phyloP scores from a whole-genome alignment of 306 rosid species.

The Castanea sativa region DNA sequence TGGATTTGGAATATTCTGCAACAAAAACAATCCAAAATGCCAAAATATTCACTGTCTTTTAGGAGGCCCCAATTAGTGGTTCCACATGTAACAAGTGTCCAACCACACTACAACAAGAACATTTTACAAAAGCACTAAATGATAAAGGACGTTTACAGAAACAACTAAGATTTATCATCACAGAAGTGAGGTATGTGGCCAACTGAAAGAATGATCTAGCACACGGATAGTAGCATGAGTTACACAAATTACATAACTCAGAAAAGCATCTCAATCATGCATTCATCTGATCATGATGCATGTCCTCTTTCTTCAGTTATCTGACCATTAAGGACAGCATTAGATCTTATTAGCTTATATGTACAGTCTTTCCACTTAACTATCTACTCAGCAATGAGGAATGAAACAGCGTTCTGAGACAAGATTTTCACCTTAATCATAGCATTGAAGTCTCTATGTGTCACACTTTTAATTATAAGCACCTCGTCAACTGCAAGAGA shows the following conservation, averaged over 20 bases:
- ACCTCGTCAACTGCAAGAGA: conserved; percentile 71
- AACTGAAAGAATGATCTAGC: neutral
- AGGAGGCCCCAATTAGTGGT: neutral
- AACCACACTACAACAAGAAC: neutral
- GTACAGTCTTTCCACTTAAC: neutral
- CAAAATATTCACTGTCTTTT: conserved; percentile 6
- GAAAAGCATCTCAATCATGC: neutral
- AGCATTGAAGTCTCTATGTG: conserved; percentile 77
- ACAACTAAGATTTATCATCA: neutral
- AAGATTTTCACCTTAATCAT: conserved; percentile 71
- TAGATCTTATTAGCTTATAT: neutral
- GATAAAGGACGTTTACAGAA: neutral
- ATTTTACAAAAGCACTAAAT: neutral
- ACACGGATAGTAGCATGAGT: neutral
- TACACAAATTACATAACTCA: neutral
- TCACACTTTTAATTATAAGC: conserved; percentile 88
- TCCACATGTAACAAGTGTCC: neutral
- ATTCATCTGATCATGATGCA: neutral
- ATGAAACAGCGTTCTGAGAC: conserved; percentile 6
- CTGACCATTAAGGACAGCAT: neutral
- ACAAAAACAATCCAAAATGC: conserved; percentile 25
- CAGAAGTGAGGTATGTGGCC: neutral
- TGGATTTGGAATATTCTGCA: conserved; percentile 90
- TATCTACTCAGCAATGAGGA: neutral
- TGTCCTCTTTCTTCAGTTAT: neutral